Base-by-base conservation (phyloP, 2,329 filamentous ascomycete genomes). In the Geosmithia flava region DNA sequence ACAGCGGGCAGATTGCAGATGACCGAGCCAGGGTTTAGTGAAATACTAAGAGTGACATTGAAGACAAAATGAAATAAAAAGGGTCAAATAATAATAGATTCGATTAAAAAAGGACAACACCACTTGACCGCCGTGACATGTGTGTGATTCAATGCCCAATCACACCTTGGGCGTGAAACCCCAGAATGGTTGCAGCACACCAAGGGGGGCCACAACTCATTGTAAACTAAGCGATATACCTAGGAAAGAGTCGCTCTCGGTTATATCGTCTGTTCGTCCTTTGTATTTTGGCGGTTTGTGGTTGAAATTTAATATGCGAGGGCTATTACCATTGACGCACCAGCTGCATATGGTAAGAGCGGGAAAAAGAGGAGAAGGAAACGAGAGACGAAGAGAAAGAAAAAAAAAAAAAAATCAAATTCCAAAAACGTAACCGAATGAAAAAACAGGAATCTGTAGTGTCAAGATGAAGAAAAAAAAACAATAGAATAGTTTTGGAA, bases 1-100 rank as follows among this genome's bases (percentile, higher is more conserved):
- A 57, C 58, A 58, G 59, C 55, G 58, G 58, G 58, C 59, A 53
- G 54, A 52, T 53, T 45, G 55, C 53, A 57, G 50, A 49, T 30
- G 16, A 16, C 16, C 23, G 8, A 8, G 33, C 33, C 33, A 37
- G 6, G 33, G 33, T 37, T 37, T 37, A 37, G 33, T 6, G 3
- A 11, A 37, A 16, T 7, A 3, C 15, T 37, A 11, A 16, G 10
- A n/a, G n/a, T n/a, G n/a, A n/a, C n/a, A n/a, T n/a, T n/a, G n/a
- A n/a, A n/a, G n/a, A n/a, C 33, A 37, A 37, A 37, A 37, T 3
- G 13, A 11, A 37, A 7, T 7, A 37, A 37, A 13, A 13, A 37
- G 15, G 11, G 11, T 3, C 33, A 37, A 16, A 16, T 16, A 11
- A 37, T 37, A 37, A 37, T 27, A 27, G 4, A 27, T 5, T 27